These are phyloP conservation scores for Plicaturopsis crispa DNA, from an alignment of 768 basidiomycete species.

Conservation along the genomic window DNA sequence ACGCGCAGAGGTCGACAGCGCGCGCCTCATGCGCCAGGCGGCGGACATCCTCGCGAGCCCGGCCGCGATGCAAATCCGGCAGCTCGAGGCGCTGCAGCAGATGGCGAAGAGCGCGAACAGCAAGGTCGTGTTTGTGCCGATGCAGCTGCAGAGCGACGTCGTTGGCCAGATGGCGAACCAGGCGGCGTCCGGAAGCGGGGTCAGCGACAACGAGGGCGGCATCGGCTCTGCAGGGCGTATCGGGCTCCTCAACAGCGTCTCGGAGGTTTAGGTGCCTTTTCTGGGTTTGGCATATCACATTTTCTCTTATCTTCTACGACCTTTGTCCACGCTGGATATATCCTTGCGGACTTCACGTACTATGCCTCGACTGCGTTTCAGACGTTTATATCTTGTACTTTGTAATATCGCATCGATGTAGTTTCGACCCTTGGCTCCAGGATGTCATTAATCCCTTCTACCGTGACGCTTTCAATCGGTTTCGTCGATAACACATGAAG, in stretches of 20 bases:
- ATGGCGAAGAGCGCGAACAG: conserved; percentile 87
- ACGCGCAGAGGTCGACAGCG: conserved; percentile 91
- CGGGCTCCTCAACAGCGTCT: not conserved
- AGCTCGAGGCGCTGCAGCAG: conserved; percentile 90
- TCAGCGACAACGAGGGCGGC: not conserved
- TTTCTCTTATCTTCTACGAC: not conserved
- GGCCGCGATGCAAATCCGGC: conserved; percentile 97
- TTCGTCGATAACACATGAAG: too few relatives aligned
- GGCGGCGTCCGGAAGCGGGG: conserved; percentile 16
- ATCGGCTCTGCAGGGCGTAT: conserved; percentile 1
- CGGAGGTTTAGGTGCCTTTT: conserved; percentile 1
- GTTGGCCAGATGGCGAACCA: conserved; percentile 33
- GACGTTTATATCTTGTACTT: too few relatives aligned
- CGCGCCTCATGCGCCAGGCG: conserved; percentile 93
- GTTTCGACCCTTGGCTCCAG: too few relatives aligned
- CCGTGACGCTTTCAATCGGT: too few relatives aligned
- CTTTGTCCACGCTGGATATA: not conserved
- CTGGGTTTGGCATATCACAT: not conserved
- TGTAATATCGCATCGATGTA: too few relatives aligned
- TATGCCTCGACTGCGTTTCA: too few relatives aligned
- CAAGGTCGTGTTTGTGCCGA: conserved; percentile 94
- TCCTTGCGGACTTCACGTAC: not conserved
- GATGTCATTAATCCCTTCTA: too few relatives aligned
- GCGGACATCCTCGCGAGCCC: conserved; percentile 92
- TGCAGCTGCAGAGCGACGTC: conserved; percentile 80